A percentile compares a stretch with the other conserved stretches of the same genome.
Conservation (phyloP, 257 asterid species). For the Fraxinus anomala region DNA sequence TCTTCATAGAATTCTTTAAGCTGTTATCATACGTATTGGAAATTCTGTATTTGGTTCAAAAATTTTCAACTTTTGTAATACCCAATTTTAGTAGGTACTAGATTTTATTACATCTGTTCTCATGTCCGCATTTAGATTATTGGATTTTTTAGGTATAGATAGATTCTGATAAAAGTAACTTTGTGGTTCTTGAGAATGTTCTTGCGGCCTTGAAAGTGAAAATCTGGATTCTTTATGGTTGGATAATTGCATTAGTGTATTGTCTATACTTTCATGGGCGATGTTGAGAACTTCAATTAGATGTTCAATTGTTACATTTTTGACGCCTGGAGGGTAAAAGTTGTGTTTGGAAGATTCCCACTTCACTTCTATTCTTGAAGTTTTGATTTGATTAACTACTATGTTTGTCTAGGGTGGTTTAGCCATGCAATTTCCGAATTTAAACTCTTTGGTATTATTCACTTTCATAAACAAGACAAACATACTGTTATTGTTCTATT, state of each 20-base stretch:
- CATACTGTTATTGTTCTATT: background rate
- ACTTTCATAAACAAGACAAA: background rate
- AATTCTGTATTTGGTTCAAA: background rate
- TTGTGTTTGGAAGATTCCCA: background rate
- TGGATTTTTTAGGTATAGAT: background rate
- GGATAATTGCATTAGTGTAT: no score
- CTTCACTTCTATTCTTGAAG: conserved; percentile 10
- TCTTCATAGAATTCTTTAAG: background rate
- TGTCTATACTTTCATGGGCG: no score
- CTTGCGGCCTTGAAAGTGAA: background rate
- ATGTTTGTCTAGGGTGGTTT: background rate
- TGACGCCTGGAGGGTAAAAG: conserved; percentile 5
- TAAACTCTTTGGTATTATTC: background rate
- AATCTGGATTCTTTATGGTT: background rate
- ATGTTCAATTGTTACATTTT: background rate
- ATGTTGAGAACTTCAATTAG: conserved; percentile 5
- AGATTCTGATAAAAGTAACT: conserved; percentile 24
- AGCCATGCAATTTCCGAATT: background rate
- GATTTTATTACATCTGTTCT: conserved; percentile 3
- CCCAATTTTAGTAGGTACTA: conserved; percentile 9
- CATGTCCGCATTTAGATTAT: conserved; percentile 5
- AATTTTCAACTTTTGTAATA: conserved; percentile 3
- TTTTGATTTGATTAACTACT: background rate
- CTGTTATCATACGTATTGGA: conserved; percentile 12
- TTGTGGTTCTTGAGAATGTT: background rate